Conservation (phyloP, 1,139 yeast species). For the Yamadazyma triangularis region DNA sequence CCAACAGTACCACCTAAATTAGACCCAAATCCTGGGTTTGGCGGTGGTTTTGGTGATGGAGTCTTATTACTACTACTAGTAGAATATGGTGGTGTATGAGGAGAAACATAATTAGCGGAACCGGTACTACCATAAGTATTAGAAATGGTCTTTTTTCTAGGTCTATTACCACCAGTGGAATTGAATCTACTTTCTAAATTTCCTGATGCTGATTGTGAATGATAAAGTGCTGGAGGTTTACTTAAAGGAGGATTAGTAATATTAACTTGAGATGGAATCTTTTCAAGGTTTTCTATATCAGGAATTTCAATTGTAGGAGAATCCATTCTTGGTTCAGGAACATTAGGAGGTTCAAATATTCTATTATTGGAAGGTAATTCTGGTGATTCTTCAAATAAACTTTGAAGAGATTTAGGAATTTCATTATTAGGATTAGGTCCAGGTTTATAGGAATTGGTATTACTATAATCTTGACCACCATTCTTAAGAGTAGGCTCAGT, state of each 20-base stretch:
- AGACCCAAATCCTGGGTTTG: constrained; percentile 18
- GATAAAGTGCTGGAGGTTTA: constrained; percentile 46
- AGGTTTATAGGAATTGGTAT: constrained; percentile 6
- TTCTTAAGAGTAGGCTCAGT: constrained; percentile 27
- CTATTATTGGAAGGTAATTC: constrained; percentile 7
- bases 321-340: constrained; percentile 20
- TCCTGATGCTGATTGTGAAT: constrained; percentile 47
- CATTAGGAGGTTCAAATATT: constrained; percentile 15
- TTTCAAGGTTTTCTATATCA: constrained; percentile 37
- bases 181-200: constrained; percentile 33
- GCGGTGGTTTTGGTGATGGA: constrained; percentile 39
- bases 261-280: constrained; percentile 11
- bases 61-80: constrained; percentile 19
- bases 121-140: constrained; percentile 22
- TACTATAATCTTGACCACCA: constrained; percentile 6
- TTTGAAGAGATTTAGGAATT: constrained; percentile 69
- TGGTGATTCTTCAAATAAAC: constrained; percentile 54
- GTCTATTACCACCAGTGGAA: constrained; percentile 19
- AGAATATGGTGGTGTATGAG: constrained; percentile 38
- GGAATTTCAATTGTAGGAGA: constrained; percentile 46
- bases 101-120: constrained; percentile 13
- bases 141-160: constrained; percentile 39
- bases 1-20: constrained; percentile 15
- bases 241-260: constrained; percentile 25
- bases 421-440: constrained; percentile 21